Conservation (phyloP, 257 asterid genomes). For the Linderniella brevidens region DNA sequence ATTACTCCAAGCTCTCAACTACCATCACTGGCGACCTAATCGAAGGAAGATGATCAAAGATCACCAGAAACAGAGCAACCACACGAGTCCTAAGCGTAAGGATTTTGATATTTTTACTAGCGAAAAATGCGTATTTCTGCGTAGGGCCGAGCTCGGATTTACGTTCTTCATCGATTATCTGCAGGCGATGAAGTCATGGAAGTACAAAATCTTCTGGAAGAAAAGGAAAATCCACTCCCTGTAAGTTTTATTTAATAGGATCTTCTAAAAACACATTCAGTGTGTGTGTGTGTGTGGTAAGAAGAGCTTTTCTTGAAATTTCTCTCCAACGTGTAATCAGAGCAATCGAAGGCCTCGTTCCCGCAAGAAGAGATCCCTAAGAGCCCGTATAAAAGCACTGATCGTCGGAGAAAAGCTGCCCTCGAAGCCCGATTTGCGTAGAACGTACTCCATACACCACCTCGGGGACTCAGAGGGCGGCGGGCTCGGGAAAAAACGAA, state of each 20-base stretch:
- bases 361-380: constrained; percentile 38
- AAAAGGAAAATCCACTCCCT: no score
- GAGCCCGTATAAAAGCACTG: constrained; percentile 38
- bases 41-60: constrained; percentile 23
- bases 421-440: constrained; percentile 27
- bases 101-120: background rate
- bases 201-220: no score
- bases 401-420: constrained; percentile 22
- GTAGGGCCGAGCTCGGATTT: background rate
- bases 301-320: background rate
- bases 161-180: background rate
- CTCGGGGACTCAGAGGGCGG: constrained; percentile 22
- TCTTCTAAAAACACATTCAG: background rate
- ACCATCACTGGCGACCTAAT: constrained; percentile 40
- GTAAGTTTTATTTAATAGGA: background rate
- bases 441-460: constrained; percentile 58
- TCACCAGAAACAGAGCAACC: constrained; percentile 13
- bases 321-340: constrained; percentile 11
- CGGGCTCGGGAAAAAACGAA: constrained; percentile 23
- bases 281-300: no score
- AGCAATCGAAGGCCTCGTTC: constrained; percentile 10
- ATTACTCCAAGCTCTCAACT: constrained; percentile 34
- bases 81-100: constrained; percentile 16
- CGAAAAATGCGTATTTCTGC: background rate
- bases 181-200: no score